Conservation (phyloP, 108 stramenopile species). For the Schizochytrium sp. region DNA sequence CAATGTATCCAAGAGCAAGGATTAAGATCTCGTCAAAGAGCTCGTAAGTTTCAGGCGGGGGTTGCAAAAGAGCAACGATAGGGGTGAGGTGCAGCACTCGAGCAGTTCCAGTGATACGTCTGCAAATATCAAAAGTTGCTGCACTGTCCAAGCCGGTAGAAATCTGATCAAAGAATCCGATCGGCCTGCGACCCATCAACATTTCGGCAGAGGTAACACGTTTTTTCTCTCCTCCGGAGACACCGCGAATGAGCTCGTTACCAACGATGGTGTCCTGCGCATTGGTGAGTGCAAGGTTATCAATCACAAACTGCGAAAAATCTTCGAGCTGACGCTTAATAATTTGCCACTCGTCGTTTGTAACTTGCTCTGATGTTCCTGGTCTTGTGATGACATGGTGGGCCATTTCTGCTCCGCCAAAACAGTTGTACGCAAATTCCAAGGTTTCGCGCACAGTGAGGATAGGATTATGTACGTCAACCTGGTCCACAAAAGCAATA, state of each 20-base stretch:
- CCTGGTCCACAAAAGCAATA: not conserved
- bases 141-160: conserved; percentile 85
- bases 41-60: conserved; percentile 89
- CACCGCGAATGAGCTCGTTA: conserved; percentile 81
- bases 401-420: not conserved
- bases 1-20: conserved; percentile 82
- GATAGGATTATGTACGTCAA: not conserved
- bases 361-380: not conserved
- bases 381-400: not conserved
- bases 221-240: conserved; percentile 86
- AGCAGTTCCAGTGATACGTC: conserved; percentile 68
- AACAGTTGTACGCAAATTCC: not conserved
- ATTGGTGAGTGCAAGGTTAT: conserved; percentile 72
- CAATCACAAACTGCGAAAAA: conserved; percentile 73
- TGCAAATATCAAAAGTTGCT: conserved; percentile 84
- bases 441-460: conserved; percentile 58
- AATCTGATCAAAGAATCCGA: conserved; percentile 80
- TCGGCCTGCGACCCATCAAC: conserved; percentile 68
- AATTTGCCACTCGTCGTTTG: not conserved
- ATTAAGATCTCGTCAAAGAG: conserved; percentile 90
- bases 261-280: conserved; percentile 76
- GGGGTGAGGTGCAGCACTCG: conserved; percentile 66
- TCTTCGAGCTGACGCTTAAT: not conserved
- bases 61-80: conserved; percentile 86
- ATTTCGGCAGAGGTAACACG: conserved; percentile 89